Evolutionary conservation across 805 yeast genomes (phyloP), one percentile per base, ranked within the genome.

Genomic region (Ogataea haglerorum): DNA sequence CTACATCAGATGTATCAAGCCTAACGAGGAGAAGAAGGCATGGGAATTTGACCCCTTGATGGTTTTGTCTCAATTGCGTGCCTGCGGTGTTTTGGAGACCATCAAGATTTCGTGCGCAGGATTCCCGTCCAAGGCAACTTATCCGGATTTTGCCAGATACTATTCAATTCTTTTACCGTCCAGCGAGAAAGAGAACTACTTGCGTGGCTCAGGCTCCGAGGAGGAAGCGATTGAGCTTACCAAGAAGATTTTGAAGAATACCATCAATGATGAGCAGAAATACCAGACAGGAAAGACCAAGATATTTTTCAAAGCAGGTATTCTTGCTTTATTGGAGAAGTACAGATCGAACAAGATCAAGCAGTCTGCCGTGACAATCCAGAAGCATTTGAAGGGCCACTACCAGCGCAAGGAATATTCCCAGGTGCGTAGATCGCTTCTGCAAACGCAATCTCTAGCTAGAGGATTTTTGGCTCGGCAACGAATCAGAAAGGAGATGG

Each of bases 41-140:
- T 91, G 99, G 98, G 84, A 82, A 61, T 91, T 91, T 64, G 95
- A 89, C 57, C 88, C 95, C 12, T 75, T 89, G 30, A 90, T 91
- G 97, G 98, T 91, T 10, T 72, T 93, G 46, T 83, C 95, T 5
- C 99, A 91, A 65, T 73, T 91, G 48, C 78, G 99, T 61, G 99
- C 99, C 5, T 91, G 99, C 72, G 99, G 99, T 83, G 98, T 91
- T 34, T 72, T 91, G 52, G 99, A 93, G 62, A 93, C 99, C 2
- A 91, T 91, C 58, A 73, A 96, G 57, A 91, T 91, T 34, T 90
- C 97, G 2, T 90, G 97, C 68, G 97, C 96, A 36, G 99, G 99
- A 29, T 91, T 90, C 75, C 99, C 99, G 13, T 84, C 96, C 0
- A 75, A 97, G 60, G 88, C 96, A 89, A 79, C 95, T 2, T 93